Conservation (phyloP, 2,329 filamentous ascomycete species). For the Alternaria gansuensis region DNA sequence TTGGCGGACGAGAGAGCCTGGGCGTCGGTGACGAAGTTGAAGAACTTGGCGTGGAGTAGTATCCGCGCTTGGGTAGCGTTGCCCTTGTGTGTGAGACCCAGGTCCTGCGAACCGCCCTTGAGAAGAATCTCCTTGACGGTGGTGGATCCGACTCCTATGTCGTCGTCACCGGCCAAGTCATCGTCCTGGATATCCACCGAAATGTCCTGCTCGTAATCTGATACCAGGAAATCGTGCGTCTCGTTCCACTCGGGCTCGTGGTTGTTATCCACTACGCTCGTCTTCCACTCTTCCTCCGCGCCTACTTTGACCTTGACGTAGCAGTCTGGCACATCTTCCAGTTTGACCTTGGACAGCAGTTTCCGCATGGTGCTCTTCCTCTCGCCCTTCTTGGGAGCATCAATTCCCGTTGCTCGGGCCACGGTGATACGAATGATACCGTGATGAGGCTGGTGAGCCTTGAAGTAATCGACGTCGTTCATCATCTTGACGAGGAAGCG, state of each 20-base stretch:
- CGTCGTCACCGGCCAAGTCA: conserved; percentile 56
- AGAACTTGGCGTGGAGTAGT: conserved; percentile 54
- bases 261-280: conserved; percentile 55
- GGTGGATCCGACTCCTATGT: conserved; percentile 56
- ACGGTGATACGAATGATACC: conserved; percentile 58
- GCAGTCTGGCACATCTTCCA: conserved; percentile 60
- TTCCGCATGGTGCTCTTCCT: conserved; percentile 51
- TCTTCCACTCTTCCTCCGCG: conserved; percentile 57
- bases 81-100: conserved; percentile 53
- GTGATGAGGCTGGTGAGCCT: conserved; percentile 57
- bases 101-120: conserved; percentile 54
- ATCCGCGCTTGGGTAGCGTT: conserved; percentile 51
- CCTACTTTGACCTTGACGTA: conserved; percentile 58
- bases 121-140: conserved; percentile 57
- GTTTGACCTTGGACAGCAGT: conserved; percentile 54
- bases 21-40: conserved; percentile 53
- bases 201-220: conserved; percentile 58
- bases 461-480: conserved; percentile 59
- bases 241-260: conserved; percentile 59
- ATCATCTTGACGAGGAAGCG: conserved; percentile 61
- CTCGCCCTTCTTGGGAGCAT: conserved; percentile 49
- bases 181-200: conserved; percentile 57
- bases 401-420: conserved; percentile 53
- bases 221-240: conserved; percentile 59
- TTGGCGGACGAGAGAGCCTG: conserved; percentile 43